Conservation (phyloP, 257 asterid genomes). For the Fraxinus pennsylvanica region DNA sequence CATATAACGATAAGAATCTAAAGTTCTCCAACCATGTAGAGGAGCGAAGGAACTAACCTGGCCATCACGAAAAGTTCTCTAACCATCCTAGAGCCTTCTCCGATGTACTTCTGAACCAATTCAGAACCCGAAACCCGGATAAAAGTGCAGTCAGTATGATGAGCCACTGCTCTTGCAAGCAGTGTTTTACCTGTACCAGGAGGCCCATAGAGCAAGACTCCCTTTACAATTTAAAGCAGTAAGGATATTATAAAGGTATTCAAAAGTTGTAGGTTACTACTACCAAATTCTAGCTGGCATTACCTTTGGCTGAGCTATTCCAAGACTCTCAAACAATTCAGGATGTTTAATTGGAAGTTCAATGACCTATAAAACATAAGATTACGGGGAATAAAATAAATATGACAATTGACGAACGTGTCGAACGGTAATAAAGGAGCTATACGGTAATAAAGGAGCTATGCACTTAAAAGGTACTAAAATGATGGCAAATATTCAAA, state of each 20-base stretch:
- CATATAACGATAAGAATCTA: slow-evolving; percentile 13
- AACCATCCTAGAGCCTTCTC: slow-evolving; percentile 85
- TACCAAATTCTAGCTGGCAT: not conserved
- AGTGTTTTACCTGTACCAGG: slow-evolving; percentile 68
- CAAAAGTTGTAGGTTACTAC: not conserved
- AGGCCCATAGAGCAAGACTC: slow-evolving; percentile 65
- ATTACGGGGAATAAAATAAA: slow-evolving; percentile 21
- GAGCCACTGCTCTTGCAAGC: slow-evolving; percentile 70
- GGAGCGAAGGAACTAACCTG: slow-evolving; percentile 48
- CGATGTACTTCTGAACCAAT: slow-evolving; percentile 55
- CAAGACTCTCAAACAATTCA: slow-evolving; percentile 62
- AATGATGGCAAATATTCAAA: not conserved
- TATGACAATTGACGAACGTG: not conserved
- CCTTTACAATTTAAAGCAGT: slow-evolving; percentile 35
- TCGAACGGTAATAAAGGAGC: not conserved
- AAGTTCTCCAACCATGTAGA: not conserved
- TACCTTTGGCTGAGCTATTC: slow-evolving; percentile 82
- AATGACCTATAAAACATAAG: slow-evolving; percentile 43
- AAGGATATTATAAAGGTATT: slow-evolving; percentile 6
- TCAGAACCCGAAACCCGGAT: slow-evolving; percentile 65
- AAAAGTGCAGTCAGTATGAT: slow-evolving; percentile 60
- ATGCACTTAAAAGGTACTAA: not conserved
- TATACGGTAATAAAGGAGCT: not conserved
- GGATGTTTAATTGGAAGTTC: slow-evolving; percentile 72
- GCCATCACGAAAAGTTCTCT: slow-evolving; percentile 98